Conservation (phyloP, 75 land plant genomes). For the Adiantum capillusveneris region DNA sequence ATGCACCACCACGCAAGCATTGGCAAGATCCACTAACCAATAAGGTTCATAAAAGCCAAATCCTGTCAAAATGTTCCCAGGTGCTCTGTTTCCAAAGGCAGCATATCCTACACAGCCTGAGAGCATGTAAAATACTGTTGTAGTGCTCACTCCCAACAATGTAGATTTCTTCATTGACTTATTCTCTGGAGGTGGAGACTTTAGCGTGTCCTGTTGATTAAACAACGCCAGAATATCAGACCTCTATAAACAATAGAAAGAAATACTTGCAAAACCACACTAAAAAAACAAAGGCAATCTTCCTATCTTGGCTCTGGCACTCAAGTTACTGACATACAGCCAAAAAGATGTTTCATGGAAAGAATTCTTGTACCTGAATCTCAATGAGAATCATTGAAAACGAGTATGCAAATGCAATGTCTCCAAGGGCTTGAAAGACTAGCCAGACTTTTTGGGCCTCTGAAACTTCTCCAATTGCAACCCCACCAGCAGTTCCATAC, state of each 20-base stretch:
- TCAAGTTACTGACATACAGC: too few relatives aligned
- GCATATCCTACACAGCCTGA: slow-evolving; percentile 76
- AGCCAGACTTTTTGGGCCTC: slow-evolving; percentile 19
- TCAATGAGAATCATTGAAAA: slow-evolving; percentile 17
- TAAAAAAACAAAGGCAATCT: too few relatives aligned
- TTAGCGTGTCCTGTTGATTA: slow-evolving; percentile 68
- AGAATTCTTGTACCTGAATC: slow-evolving; percentile 12
- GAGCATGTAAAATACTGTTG: slow-evolving; percentile 61
- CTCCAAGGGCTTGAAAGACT: slow-evolving; percentile 11
- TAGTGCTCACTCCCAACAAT: slow-evolving; percentile 24
- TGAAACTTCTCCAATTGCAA: slow-evolving; percentile 3
- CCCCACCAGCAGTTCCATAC: slow-evolving; percentile 3
- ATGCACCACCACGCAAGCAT: slow-evolving; percentile 54
- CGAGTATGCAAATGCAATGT: slow-evolving; percentile 17
- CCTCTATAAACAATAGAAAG: too few relatives aligned
- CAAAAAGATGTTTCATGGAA: background rate
- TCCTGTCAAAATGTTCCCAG: slow-evolving; percentile 66
- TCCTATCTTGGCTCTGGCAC: too few relatives aligned
- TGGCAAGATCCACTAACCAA: slow-evolving; percentile 73
- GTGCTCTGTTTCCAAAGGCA: slow-evolving; percentile 63
- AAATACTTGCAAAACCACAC: too few relatives aligned
- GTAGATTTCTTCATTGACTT: slow-evolving; percentile 71
- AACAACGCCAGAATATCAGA: too few relatives aligned
- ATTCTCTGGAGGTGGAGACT: slow-evolving; percentile 57
- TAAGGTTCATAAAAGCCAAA: slow-evolving; percentile 63